These are phyloP conservation scores for Nematocida major DNA, from an alignment of 371 early-diverging fungal genomes.

Conservation along the genomic window DNA sequence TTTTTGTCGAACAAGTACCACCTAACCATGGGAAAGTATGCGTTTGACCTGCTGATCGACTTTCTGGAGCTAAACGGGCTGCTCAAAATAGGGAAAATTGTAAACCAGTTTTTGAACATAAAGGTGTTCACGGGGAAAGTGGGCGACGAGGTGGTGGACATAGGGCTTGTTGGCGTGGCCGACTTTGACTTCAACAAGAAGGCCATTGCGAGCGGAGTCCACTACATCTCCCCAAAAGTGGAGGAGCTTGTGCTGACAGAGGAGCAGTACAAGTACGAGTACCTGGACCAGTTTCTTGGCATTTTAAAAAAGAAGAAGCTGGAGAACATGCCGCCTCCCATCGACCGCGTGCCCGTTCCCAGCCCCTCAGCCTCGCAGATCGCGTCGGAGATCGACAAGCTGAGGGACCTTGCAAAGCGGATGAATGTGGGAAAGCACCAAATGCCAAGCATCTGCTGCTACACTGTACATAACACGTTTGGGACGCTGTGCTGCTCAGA, in stretches of 20 bases:
- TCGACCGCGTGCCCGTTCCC: constrained; percentile 36
- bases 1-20: constrained; percentile 79
- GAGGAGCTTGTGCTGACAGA: constrained; percentile 69
- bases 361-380: constrained; percentile 56
- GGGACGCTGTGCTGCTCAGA: constrained; percentile 65
- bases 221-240: constrained; percentile 57
- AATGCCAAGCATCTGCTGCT: constrained; percentile 84
- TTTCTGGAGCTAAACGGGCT: constrained; percentile 83
- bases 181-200: constrained; percentile 52
- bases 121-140: constrained; percentile 66
- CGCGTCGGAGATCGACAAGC: constrained; percentile 66
- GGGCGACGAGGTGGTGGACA: constrained; percentile 55
- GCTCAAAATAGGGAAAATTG: constrained; percentile 75
- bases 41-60: constrained; percentile 79
- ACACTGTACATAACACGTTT: constrained; percentile 89
- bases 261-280: constrained; percentile 71
- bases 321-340: constrained; percentile 39
- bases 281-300: constrained; percentile 72
- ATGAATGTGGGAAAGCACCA: constrained; percentile 70
- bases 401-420: constrained; percentile 76
- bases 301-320: constrained; percentile 65
- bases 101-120: constrained; percentile 83
- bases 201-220: constrained; percentile 53
- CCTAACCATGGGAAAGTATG: constrained; percentile 75
- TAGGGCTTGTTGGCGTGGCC: constrained; percentile 49